These are phyloP conservation scores for Mycosphaerella arachidis DNA, from an alignment of 2,329 filamentous ascomycete genomes.

Conservation along the genomic window DNA sequence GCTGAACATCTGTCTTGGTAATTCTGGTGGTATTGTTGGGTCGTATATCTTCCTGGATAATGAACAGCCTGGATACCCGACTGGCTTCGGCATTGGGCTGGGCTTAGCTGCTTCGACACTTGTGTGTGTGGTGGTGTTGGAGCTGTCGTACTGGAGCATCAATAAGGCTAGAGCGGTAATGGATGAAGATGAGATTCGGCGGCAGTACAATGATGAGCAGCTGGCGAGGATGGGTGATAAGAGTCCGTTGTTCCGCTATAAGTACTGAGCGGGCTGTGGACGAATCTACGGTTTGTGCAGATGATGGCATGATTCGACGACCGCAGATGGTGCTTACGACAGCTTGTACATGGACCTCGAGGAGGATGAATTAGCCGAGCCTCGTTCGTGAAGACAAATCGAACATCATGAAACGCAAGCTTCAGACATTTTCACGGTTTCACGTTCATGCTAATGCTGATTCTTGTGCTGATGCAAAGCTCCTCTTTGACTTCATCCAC, in stretches of 20 bases:
- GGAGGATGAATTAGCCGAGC: too few relatives aligned
- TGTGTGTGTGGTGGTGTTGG: constrained; percentile 24
- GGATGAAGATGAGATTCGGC: constrained; percentile 32
- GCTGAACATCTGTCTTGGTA: constrained; percentile 38
- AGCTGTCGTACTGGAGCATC: constrained; percentile 30
- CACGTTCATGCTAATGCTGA: background rate
- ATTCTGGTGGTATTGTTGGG: constrained; percentile 42
- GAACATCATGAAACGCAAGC: too few relatives aligned
- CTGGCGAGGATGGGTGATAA: constrained; percentile 36
- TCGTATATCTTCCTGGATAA: constrained; percentile 33
- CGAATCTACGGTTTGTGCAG: background rate
- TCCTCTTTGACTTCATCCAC: too few relatives aligned
- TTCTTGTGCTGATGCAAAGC: background rate
- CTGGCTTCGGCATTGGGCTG: constrained; percentile 21
- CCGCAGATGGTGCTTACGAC: background rate
- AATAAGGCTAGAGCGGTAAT: constrained; percentile 33
- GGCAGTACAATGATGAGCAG: constrained; percentile 30
- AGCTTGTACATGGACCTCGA: background rate
- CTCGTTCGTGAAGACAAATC: too few relatives aligned
- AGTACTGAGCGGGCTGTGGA: background rate
- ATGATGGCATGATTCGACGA: background rate
- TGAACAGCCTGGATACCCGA: constrained; percentile 33
- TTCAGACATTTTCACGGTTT: too few relatives aligned
- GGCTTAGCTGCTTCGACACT: constrained; percentile 14
- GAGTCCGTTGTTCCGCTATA: constrained; percentile 32